Evolutionary conservation across 495 filamentous ascomycete genomes (phyloP).

Genomic region (Tuber umbilicatum): DNA sequence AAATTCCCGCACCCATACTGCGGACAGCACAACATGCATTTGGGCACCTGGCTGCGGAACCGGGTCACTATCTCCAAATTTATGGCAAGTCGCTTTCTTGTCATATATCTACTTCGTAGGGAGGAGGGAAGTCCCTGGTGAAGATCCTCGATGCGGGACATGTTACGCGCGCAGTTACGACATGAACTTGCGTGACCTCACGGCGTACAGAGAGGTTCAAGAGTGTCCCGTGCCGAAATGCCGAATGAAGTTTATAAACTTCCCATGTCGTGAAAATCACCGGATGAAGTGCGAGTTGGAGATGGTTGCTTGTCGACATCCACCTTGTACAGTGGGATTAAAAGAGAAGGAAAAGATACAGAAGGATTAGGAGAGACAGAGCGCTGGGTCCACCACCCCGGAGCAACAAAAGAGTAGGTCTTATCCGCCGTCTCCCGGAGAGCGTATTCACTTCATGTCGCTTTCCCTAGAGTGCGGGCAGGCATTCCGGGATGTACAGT

Average conservation of each 20-base stretch:
- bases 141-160: constrained; percentile 16
- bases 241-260: constrained; percentile 19
- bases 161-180: constrained; percentile 20
- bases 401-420: neutral
- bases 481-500: constrained; percentile 18
- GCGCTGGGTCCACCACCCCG: constrained; percentile 14
- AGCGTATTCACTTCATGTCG: constrained; percentile 15
- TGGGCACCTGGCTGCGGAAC: constrained; percentile 11
- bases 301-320: neutral
- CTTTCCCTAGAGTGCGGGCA: constrained; percentile 9
- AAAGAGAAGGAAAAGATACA: constrained; percentile 20
- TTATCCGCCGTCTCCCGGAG: constrained; percentile 9
- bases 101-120: constrained; percentile 9
- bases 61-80: constrained; percentile 17
- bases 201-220: constrained; percentile 16
- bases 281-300: constrained; percentile 19
- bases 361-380: constrained; percentile 17
- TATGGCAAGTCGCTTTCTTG: constrained; percentile 8
- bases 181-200: constrained; percentile 22
- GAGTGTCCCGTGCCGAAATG: constrained; percentile 18
- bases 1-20: constrained; percentile 20
- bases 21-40: constrained; percentile 18
- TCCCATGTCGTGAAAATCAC: constrained; percentile 22
- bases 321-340: constrained; percentile 22
- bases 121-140: constrained; percentile 12